Conservation (phyloP, 2,329 filamentous ascomycete genomes). For the Akanthomyces muscarius region DNA sequence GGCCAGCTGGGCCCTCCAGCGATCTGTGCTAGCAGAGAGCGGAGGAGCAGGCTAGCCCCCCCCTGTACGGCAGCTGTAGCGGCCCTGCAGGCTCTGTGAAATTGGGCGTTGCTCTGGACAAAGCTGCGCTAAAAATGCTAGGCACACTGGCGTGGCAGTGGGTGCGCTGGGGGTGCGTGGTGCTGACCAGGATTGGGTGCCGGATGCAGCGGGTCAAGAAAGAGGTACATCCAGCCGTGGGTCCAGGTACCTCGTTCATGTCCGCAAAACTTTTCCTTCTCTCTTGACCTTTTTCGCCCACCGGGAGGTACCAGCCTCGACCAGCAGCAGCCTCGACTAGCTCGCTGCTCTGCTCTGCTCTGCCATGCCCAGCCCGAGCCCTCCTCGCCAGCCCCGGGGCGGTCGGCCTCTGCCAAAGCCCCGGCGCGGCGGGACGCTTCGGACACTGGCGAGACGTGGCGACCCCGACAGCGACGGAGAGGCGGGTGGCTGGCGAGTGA, state of each 20-base stretch:
- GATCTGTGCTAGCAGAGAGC: conserved; percentile 3
- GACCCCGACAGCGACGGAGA: neutral
- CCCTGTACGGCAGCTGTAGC: neutral
- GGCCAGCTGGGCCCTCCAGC: neutral
- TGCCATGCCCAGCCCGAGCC: neutral
- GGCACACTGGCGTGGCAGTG: no score
- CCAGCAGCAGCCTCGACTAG: neutral
- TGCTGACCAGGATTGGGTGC: neutral
- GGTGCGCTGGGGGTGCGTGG: neutral
- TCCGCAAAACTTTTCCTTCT: neutral
- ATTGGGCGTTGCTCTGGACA: neutral
- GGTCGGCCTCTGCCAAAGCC: conserved; percentile 9
- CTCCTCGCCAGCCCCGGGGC: neutral
- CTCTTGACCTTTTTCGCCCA: neutral
- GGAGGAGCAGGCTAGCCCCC: neutral
- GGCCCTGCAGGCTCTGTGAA: neutral
- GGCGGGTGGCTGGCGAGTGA: neutral
- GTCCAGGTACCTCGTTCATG: conserved; percentile 6
- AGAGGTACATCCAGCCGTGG: conserved; percentile 10
- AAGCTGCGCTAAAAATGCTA: neutral
- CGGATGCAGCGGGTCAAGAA: conserved; percentile 11
- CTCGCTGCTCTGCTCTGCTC: no score
- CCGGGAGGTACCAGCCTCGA: neutral
- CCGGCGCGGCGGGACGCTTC: neutral
- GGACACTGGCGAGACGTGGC: conserved; percentile 1